Base-by-base conservation (phyloP, 2,329 filamentous ascomycete genomes). In the Raffaelea arxii region DNA sequence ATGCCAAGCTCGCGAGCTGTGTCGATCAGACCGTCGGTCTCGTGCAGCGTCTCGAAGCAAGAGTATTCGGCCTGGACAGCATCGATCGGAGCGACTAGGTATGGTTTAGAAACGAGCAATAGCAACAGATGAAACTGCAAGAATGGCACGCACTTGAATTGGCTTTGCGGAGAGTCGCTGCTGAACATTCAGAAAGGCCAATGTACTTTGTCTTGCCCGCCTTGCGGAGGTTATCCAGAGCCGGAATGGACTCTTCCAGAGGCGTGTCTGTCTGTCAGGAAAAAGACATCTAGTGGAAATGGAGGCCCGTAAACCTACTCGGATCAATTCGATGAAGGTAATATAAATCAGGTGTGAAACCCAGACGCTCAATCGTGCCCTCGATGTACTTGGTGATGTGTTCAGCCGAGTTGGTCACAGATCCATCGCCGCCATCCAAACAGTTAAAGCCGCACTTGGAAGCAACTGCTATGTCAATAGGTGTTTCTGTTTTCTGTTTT, bases 211-310 rank as follows among this genome's bases (percentile, higher is more conserved):
- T 57, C 41, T 58, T 57, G 10, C 54, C 55, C 14, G 51, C 46
- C n/a, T 56, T 52, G 51, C 65, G 60, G 27, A 77, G 58, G 55
- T 74, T 67, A 43, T 65, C 66, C 49, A 75, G 54, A 4, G 65
- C 68, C 42, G 61, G 59, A 59, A 75, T 68, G 2, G 65, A 74
- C 51, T 72, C 65, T 55, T 69, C 65, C 16, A 66, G 56, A 1
- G 69, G 68, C 4, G 65, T 68, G 30, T 59, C 57, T 3, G 62
- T 59, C 48, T 74, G 69, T n/a, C n/a, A n/a, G 71, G 53, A 4
- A 72, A 74, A 72, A 51, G 70, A 65, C 23, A 77, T 62, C 52
- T 77, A 72, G 46, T 77, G 70, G 46, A 67, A 68, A 1, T 64
- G 59, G 0, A 68, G 65, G 1, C 68, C 68, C 6, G 39, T 11